Base-by-base conservation (phyloP, 2,329 filamentous ascomycete species). In the Hymenoscyphus repandus region DNA sequence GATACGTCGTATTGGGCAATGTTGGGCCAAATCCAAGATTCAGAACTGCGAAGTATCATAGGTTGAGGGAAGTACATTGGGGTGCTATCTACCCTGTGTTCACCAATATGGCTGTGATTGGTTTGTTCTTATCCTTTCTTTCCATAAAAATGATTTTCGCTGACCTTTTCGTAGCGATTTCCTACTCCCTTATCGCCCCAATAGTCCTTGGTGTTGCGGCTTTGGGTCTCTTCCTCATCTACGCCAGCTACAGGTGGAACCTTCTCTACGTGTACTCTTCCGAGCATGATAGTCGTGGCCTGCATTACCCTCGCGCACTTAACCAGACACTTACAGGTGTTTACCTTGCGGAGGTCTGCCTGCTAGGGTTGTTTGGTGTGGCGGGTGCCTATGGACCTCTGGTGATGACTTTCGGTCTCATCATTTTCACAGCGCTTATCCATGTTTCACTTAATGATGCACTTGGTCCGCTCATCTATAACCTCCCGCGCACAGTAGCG, bases 161-260 rank as follows among this genome's bases (percentile, higher is more conserved):
- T 58, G 45, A 54, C 46, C 42, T 11, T 46, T 61, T 45, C 62
- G 7, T 66, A 76, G 82, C 80, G 11, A 80, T 86, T 51, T 78
- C 77, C 30, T 86, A 86, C 62, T 78, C 82, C 3, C 78, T 77
- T 54, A 83, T 86, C 55, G 80, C 82, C 6, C 83, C 83, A 3
- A 66, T 86, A n/a, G 78, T 86, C 33, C 70, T 86, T 37, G 78
- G 77, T 6, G 85, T 86, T 56, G 80, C 80, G 1, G 74, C 77
- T 11, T 71, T 82, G 37, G 81, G 81, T n/a, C 70, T 86, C 5
- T 78, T 70, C 48, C 66, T 86, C 18, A 82, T 85, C 68, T 86
- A 86, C 64, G 70, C 80, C 54, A 79, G 79, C 52, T 86, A 82
- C 65, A 74, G 79, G 17, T 86, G 86, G 71, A 83, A 85, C 65